Evolutionary conservation across 768 basidiomycete species (phyloP).

Genomic region (Amanita molliuscula): DNA sequence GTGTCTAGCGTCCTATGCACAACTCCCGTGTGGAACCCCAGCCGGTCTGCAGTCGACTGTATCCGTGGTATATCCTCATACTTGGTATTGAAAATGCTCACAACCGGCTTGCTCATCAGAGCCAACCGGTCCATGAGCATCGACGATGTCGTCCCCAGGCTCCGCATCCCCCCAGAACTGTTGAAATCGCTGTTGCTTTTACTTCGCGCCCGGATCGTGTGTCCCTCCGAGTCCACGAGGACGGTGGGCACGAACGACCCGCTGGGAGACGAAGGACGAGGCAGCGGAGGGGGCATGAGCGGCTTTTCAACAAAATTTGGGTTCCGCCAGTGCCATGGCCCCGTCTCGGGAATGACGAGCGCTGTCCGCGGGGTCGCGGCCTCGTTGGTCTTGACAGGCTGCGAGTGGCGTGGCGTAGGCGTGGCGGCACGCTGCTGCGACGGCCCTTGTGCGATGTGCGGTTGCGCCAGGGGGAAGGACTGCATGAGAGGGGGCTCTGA

Average conservation of each 20-base stretch:
- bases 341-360: constrained; percentile 11
- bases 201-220: constrained; percentile 11
- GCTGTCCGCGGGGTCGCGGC: not conserved
- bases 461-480: constrained; percentile 4
- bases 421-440: not conserved
- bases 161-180: not conserved
- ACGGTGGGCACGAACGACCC: constrained; percentile 16
- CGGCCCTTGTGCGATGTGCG: not conserved
- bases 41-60: constrained; percentile 15
- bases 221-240: constrained; percentile 15
- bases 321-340: constrained; percentile 19
- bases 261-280: constrained; percentile 5
- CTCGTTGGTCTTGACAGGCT: not conserved
- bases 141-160: constrained; percentile 10
- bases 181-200: constrained; percentile 6
- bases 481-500: constrained; percentile 6
- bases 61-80: constrained; percentile 15
- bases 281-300: constrained; percentile 1
- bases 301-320: constrained; percentile 21
- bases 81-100: constrained; percentile 19
- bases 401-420: not conserved
- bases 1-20: constrained; percentile 9
- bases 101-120: constrained; percentile 14
- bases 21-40: constrained; percentile 18
- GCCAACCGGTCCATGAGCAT: constrained; percentile 11